Percentiles rank a stretch among this genome's conserved stretches.
phyloP scores from a whole-genome alignment of 805 yeast species.

The Aciculoconidium aculeatum region DNA sequence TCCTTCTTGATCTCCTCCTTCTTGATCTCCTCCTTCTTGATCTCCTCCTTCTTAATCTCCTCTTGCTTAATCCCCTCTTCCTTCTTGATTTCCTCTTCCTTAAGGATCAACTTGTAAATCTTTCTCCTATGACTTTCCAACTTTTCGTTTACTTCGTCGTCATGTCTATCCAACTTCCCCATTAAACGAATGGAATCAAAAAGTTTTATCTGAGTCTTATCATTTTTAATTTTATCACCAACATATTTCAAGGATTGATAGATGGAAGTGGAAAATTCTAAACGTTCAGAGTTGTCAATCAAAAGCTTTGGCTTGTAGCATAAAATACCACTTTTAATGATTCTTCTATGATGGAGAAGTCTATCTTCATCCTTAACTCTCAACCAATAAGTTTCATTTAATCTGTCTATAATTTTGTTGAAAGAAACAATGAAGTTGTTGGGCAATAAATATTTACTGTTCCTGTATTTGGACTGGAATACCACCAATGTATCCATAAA shows the following conservation, averaged over 20 bases:
- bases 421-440: conserved; percentile 18
- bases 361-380: conserved; percentile 9
- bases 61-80: neutral
- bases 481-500: conserved; percentile 21
- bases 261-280: conserved; percentile 13
- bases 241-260: conserved; percentile 19
- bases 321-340: conserved; percentile 24
- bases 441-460: conserved; percentile 13
- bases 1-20: no score
- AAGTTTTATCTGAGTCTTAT: conserved; percentile 1
- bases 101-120: neutral
- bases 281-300: conserved; percentile 14
- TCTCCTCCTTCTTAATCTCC: neutral
- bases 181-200: conserved; percentile 5
- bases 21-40: no score
- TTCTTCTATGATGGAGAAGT: conserved; percentile 18
- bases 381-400: conserved; percentile 23
- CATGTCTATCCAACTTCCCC: conserved; percentile 3
- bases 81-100: neutral
- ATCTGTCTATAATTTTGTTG: conserved; percentile 18
- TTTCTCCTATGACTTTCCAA: conserved; percentile 1
- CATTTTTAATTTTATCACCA: conserved; percentile 4
- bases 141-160: conserved; percentile 4
- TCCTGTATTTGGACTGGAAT: conserved; percentile 10
- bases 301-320: conserved; percentile 22